These are phyloP conservation scores for Aspergillus amoenus DNA, from an alignment of 2,329 filamentous ascomycete genomes.

Conservation along the genomic window DNA sequence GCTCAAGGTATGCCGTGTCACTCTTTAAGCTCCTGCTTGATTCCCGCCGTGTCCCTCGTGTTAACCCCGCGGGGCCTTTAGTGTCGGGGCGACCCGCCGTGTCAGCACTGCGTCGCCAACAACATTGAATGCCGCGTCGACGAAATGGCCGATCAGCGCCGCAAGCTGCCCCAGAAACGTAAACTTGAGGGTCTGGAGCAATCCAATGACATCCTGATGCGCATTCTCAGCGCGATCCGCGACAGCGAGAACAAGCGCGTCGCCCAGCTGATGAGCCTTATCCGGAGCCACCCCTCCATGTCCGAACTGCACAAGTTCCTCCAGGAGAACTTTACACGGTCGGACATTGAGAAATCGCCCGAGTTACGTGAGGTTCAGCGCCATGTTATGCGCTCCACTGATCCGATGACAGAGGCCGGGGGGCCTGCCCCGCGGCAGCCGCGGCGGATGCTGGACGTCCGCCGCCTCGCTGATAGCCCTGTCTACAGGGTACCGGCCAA, in stretches of 20 bases:
- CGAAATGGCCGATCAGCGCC: slow-evolving; percentile 29
- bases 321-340: slow-evolving; percentile 14
- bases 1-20: slow-evolving; percentile 17
- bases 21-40: neutral
- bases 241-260: slow-evolving; percentile 18
- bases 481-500: slow-evolving; percentile 27
- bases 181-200: slow-evolving; percentile 23
- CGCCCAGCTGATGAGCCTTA: slow-evolving; percentile 24
- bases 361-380: slow-evolving; percentile 18
- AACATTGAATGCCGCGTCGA: slow-evolving; percentile 27
- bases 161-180: slow-evolving; percentile 25
- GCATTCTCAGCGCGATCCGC: slow-evolving; percentile 22
- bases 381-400: slow-evolving; percentile 11
- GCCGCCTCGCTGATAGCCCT: slow-evolving; percentile 27
- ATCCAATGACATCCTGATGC: slow-evolving; percentile 16
- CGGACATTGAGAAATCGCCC: slow-evolving; percentile 15
- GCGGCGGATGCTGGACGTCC: slow-evolving; percentile 23
- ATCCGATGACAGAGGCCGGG: slow-evolving; percentile 7
- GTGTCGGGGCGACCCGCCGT: slow-evolving; percentile 30
- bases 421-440: neutral
- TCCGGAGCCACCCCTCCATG: slow-evolving; percentile 25
- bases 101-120: slow-evolving; percentile 27
- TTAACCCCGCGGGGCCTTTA: slow-evolving; percentile 8
- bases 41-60: too few relatives aligned
- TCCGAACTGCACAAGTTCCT: slow-evolving; percentile 24